phyloP scores from a whole-genome alignment of 2,329 filamentous ascomycete species.

The Xylaria sp. region DNA sequence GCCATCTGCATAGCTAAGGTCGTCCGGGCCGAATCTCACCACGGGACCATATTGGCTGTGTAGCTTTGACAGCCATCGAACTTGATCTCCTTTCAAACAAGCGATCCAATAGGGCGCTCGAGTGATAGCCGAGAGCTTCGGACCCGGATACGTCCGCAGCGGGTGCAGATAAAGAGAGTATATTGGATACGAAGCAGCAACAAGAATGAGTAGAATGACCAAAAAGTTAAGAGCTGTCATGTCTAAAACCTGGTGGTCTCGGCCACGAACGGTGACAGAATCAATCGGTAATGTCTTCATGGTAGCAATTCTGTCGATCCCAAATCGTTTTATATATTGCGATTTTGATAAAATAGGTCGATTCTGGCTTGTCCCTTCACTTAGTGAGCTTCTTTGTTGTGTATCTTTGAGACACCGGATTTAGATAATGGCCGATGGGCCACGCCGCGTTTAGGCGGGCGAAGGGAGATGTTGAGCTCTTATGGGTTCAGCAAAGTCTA shows the following conservation, averaged over 20 bases:
- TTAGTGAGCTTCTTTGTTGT: too few relatives aligned
- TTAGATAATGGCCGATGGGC: not conserved
- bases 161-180: constrained; percentile 43
- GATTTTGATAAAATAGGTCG: not conserved
- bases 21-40: constrained; percentile 40
- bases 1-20: constrained; percentile 38
- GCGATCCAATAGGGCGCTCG: constrained; percentile 42
- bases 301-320: not conserved
- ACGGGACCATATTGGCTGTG: constrained; percentile 39
- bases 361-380: not conserved
- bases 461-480: constrained; percentile 12
- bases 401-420: not conserved
- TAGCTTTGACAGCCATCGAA: constrained; percentile 33
- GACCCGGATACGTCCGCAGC: constrained; percentile 44
- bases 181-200: constrained; percentile 17
- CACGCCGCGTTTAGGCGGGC: not conserved
- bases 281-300: constrained; percentile 21
- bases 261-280: constrained; percentile 14
- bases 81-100: constrained; percentile 37
- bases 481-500: not conserved
- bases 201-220: constrained; percentile 1
- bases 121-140: constrained; percentile 36
- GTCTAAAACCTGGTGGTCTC: constrained; percentile 3
- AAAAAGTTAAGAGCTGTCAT: not conserved
- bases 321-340: not conserved